Evolutionary conservation across 768 basidiomycete genomes (phyloP).

Genomic region (Hydnomerulius pinastri): DNA sequence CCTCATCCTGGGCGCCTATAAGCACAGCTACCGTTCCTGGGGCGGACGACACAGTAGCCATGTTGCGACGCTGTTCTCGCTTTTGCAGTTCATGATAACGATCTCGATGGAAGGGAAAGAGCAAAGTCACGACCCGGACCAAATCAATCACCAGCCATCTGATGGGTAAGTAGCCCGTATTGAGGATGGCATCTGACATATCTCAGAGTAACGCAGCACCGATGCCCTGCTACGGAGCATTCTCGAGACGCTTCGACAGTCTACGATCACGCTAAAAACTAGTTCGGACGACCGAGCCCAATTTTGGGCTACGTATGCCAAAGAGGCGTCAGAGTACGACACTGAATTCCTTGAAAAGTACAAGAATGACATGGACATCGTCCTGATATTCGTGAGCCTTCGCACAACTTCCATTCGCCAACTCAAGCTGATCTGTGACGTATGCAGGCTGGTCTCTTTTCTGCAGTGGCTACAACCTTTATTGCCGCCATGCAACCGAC

Average conservation of each 20-base stretch:
- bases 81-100: not conserved
- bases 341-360: conserved; percentile 17
- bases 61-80: not conserved
- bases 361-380: conserved; percentile 19
- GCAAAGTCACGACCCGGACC: not conserved
- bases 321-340: conserved; percentile 18
- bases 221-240: not conserved
- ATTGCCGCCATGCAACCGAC: conserved; percentile 37
- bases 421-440: not conserved
- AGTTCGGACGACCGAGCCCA: not conserved
- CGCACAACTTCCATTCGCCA: not conserved
- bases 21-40: not conserved
- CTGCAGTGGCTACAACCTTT: conserved; percentile 40
- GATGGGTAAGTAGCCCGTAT: not conserved
- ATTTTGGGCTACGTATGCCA: conserved; percentile 16
- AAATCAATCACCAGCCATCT: not conserved
- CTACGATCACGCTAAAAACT: not conserved
- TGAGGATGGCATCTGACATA: not conserved
- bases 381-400: conserved; percentile 23
- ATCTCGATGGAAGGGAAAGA: not conserved
- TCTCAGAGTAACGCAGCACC: not conserved
- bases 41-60: not conserved
- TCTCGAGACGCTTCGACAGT: not conserved
- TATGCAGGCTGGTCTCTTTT: conserved; percentile 43
- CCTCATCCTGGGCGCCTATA: not conserved